Base-by-base conservation (phyloP, 768 basidiomycete genomes). In the Boletus rubescentipes region DNA sequence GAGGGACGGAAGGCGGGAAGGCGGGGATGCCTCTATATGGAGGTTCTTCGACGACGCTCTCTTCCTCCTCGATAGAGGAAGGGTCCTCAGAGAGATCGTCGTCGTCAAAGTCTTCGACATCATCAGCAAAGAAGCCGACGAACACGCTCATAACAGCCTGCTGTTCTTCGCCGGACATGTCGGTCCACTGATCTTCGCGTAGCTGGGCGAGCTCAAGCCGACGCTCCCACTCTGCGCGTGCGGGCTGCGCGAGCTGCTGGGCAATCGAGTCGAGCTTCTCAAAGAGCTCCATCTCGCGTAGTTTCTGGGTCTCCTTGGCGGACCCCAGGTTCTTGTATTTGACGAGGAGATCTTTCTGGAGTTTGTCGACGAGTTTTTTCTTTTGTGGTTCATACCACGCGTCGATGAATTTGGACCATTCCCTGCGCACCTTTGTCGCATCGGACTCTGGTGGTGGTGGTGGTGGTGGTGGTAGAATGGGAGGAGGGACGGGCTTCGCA, bases 211-310 rank as follows among this genome's bases (percentile, higher is more conserved):
- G 59, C 15, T 61, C 62, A 43, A 70, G 69, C 41, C 68, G 70
- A 39, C 57, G 65, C n/a, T 70, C 70, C 69, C 69, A 70, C 64
- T 70, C 68, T 1, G n/a, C 29, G 35, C 70, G 68, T 26, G 69
- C 69, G 6, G 68, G 70, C 57, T 65, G 54, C 50, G 69, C 52
- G 26, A 70, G 68, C 10, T 59, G 61, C 32, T 39, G 45, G 41
- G 56, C 61, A 14, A 70, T 39, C 4, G 61, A 41, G 36, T 62
- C 56, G 56, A 66, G 58, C 26, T 38, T 59, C 51, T 68, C 60
- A 16, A 57, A 68, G 29, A 67, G 60, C 44, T 72, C 69, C 55
- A 63, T 58, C 9, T 68, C 64, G 36, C 64, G 70, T 35, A 64
- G 53, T 36, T 64, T 62, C 48, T 69, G 70, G 1, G 70, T 72